A percentile compares a stretch with the other conserved stretches of the same genome.
Conservation (phyloP, 2,329 filamentous ascomycete genomes). For the Zasmidium citrigriseum region DNA sequence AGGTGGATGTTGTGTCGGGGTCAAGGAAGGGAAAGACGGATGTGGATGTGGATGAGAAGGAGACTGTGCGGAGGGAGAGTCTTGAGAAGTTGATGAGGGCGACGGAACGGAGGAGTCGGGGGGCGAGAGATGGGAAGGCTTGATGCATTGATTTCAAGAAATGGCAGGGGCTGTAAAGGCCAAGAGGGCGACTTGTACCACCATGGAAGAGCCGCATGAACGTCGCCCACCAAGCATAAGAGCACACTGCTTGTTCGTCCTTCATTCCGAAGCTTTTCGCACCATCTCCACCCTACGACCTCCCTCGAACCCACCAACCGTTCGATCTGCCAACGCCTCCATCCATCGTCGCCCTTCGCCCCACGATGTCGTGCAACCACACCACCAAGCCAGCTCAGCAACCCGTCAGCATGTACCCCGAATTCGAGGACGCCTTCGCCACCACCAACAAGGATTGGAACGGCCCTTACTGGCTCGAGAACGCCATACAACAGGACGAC, state of each 20-base stretch:
- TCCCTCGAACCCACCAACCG: background rate
- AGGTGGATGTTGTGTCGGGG: background rate
- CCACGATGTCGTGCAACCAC: background rate
- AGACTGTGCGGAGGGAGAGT: background rate
- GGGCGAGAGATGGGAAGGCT: background rate
- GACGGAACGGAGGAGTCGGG: background rate
- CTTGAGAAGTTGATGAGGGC: background rate
- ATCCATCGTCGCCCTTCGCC: no score
- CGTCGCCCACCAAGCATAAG: background rate
- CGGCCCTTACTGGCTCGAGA: conserved; percentile 7
- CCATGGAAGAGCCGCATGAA: background rate
- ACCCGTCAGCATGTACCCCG: background rate
- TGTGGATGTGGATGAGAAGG: no score
- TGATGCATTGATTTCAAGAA: no score
- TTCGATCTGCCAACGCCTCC: no score
- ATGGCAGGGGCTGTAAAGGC: no score
- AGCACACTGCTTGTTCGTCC: no score
- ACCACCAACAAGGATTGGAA: conserved; percentile 6
- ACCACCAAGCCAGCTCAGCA: background rate
- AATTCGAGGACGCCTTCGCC: conserved; percentile 2
- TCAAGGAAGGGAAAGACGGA: background rate
- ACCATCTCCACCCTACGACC: background rate
- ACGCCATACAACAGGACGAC: background rate
- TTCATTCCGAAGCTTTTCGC: background rate
- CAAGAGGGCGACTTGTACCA: background rate